Conservation (phyloP, 371 early-diverging fungal species). For the Haplosporangium sp. region DNA sequence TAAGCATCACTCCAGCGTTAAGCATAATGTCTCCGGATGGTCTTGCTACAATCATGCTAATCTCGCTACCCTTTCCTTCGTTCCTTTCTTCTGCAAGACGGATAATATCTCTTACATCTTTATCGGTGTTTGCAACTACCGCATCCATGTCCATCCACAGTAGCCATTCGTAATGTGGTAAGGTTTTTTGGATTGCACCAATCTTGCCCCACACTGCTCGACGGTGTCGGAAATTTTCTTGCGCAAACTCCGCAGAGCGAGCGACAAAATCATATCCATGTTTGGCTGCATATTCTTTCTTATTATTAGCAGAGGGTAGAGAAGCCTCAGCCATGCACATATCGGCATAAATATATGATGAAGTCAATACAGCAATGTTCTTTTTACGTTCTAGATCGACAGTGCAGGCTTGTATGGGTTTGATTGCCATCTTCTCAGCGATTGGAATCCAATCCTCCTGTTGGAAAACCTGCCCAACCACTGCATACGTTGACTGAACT, state of each 20-base stretch:
- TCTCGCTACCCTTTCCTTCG: constrained; percentile 47
- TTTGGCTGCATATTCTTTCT: constrained; percentile 64
- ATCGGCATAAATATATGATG: constrained; percentile 68
- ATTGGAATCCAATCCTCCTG: constrained; percentile 48
- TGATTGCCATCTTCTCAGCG: constrained; percentile 26
- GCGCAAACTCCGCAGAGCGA: constrained; percentile 70
- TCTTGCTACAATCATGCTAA: constrained; percentile 63
- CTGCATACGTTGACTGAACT: constrained; percentile 39
- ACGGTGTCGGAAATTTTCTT: constrained; percentile 64
- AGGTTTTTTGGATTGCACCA: constrained; percentile 68
- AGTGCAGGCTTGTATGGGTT: constrained; percentile 26
- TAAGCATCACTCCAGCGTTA: constrained; percentile 74
- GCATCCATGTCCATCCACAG: constrained; percentile 81
- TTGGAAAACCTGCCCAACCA: constrained; percentile 55
- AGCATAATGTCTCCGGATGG: constrained; percentile 64
- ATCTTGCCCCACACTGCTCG: constrained; percentile 73
- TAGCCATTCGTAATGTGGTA: constrained; percentile 76
- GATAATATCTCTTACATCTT: constrained; percentile 59
- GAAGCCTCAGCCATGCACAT: constrained; percentile 75
- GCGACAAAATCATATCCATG: constrained; percentile 74
- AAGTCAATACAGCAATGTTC: constrained; percentile 66
- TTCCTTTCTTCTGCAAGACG: constrained; percentile 36
- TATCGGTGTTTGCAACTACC: constrained; percentile 63
- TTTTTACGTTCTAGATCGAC: constrained; percentile 22
- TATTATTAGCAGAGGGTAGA: constrained; percentile 64